phyloP scores from a whole-genome alignment of 352 stramenopile genomes.

The Pythium insidiosum region DNA sequence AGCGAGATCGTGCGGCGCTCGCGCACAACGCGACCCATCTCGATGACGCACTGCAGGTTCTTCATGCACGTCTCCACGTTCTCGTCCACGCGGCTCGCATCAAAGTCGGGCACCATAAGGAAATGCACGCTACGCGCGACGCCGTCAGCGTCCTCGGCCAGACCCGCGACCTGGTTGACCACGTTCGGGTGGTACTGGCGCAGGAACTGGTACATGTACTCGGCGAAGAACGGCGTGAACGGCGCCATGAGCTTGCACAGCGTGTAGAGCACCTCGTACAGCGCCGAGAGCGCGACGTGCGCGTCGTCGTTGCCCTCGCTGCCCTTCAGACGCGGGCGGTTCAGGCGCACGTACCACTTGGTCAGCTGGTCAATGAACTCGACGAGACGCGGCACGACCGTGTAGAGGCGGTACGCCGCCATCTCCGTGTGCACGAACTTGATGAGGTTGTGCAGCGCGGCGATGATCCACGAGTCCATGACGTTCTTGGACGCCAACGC shows the following conservation, averaged over 20 bases:
- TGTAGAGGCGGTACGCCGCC: conserved; percentile 98
- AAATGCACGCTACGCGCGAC: conserved; percentile 95
- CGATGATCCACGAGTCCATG: conserved; percentile 99
- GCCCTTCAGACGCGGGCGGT: conserved; percentile 97
- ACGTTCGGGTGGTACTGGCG: conserved; percentile 92
- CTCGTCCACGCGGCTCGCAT: conserved; percentile 90
- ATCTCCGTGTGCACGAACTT: conserved; percentile 98
- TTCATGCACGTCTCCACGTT: conserved; percentile 92
- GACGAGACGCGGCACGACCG: conserved; percentile 96
- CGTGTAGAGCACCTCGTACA: conserved; percentile 98
- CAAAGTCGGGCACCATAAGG: conserved; percentile 92
- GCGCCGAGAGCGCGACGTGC: conserved; percentile 81
- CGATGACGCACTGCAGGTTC: conserved; percentile 94
- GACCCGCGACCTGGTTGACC: conserved; percentile 31
- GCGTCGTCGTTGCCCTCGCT: conserved; percentile 83
- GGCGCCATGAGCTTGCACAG: conserved; percentile 95
- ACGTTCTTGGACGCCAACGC: conserved; percentile 92
- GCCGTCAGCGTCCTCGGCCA: conserved; percentile 84
- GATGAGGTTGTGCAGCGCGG: conserved; percentile 95
- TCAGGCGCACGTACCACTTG: conserved; percentile 99
- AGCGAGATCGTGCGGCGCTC: conserved; percentile 96
- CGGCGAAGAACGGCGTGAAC: conserved; percentile 99
- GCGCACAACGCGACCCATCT: conserved; percentile 94
- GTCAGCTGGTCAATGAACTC: conserved; percentile 98
- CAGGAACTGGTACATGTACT: conserved; percentile 99